A percentile compares a stretch with the other conserved stretches of the same genome.
Evolutionary conservation across 495 filamentous ascomycete species (phyloP).

Genomic region (Cladorrhinum samala): DNA sequence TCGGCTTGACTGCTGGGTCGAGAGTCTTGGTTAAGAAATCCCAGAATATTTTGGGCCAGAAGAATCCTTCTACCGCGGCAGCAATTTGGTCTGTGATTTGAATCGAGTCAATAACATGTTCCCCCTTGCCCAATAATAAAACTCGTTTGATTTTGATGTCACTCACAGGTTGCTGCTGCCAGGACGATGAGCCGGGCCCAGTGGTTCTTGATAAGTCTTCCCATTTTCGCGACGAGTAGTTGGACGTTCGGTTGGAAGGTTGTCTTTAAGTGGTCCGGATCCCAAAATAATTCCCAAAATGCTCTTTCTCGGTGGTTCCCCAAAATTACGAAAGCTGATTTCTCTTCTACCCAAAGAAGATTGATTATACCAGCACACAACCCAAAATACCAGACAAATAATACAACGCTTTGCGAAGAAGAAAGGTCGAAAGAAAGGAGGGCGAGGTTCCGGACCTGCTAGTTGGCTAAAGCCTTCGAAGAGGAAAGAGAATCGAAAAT

Average conservation of each 20-base stretch:
- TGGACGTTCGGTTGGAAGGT: too few relatives aligned
- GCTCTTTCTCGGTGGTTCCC: slow-evolving; percentile 1
- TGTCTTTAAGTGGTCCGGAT: too few relatives aligned
- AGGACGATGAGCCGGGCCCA: slow-evolving; percentile 91
- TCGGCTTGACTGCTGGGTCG: slow-evolving; percentile 73
- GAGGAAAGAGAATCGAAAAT: slow-evolving; percentile 9
- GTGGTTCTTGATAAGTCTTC: slow-evolving; percentile 97
- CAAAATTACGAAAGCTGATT: neutral
- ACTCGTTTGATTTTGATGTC: neutral
- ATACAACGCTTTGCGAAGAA: slow-evolving; percentile 13
- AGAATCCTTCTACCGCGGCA: slow-evolving; percentile 78
- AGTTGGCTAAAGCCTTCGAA: slow-evolving; percentile 10
- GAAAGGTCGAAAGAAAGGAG: slow-evolving; percentile 27
- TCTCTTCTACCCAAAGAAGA: neutral
- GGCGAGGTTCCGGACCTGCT: slow-evolving; percentile 46
- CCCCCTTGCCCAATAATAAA: too few relatives aligned
- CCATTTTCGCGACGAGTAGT: slow-evolving; percentile 55
- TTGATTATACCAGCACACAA: neutral
- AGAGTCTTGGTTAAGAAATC: slow-evolving; percentile 92
- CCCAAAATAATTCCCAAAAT: slow-evolving; percentile 7
- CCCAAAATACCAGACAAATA: slow-evolving; percentile 9
- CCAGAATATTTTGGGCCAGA: slow-evolving; percentile 99
- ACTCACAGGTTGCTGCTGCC: slow-evolving; percentile 76
- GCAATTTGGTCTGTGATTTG: slow-evolving; percentile 64
- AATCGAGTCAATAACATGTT: slow-evolving; percentile 12